Percentiles rank a stretch among this genome's conserved stretches.
Conservation (phyloP, 768 basidiomycete species). For the Boletus sensibilis region DNA sequence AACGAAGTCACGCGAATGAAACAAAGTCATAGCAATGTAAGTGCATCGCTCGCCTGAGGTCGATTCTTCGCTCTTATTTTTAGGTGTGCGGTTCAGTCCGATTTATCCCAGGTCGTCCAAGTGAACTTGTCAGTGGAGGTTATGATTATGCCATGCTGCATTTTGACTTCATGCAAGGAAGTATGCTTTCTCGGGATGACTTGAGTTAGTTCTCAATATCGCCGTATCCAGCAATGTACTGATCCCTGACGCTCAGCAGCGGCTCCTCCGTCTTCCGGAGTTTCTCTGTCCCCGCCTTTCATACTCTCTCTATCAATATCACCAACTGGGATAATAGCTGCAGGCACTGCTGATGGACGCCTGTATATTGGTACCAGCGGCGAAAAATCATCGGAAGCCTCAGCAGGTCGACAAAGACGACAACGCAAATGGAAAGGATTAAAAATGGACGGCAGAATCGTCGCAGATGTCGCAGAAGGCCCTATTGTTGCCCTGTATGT, state of each 20-base stretch:
- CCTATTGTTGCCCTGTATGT: constrained; percentile 71
- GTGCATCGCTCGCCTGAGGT: constrained; percentile 20
- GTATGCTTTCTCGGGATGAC: constrained; percentile 54
- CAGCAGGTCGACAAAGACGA: constrained; percentile 46
- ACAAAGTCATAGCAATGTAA: constrained; percentile 59
- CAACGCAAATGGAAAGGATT: constrained; percentile 75
- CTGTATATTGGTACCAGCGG: constrained; percentile 69
- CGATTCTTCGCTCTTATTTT: constrained; percentile 3
- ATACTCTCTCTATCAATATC: constrained; percentile 63
- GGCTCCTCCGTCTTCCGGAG: constrained; percentile 42
- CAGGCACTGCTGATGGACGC: constrained; percentile 74
- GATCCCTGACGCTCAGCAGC: constrained; percentile 30
- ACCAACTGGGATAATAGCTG: constrained; percentile 57
- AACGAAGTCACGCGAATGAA: constrained; percentile 55
- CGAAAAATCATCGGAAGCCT: constrained; percentile 41
- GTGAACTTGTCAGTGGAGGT: constrained; percentile 74
- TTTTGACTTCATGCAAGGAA: constrained; percentile 59
- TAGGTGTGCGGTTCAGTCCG: constrained; percentile 71
- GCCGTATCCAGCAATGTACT: neutral
- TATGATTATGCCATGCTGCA: constrained; percentile 71
- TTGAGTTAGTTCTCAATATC: constrained; percentile 43
- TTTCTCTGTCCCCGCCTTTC: constrained; percentile 74
- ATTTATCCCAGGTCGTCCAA: constrained; percentile 70
- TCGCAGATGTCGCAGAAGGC: constrained; percentile 61
- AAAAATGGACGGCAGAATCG: constrained; percentile 42